These are phyloP conservation scores for Isoetes taiwanensis DNA, from an alignment of 75 land plant species.

Conservation along the genomic window DNA sequence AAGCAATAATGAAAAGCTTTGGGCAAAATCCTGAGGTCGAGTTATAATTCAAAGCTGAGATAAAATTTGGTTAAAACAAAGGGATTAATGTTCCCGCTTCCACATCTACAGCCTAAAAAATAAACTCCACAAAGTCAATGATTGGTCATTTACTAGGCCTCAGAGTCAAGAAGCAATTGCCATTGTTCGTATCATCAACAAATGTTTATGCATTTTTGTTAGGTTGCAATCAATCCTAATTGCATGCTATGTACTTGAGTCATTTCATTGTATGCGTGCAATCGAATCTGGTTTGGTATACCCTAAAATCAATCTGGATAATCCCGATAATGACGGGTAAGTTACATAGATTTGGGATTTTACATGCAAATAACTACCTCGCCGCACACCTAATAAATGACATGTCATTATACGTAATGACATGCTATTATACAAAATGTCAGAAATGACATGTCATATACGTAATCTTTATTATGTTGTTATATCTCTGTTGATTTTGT, in stretches of 20 bases:
- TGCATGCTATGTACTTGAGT: too few relatives aligned
- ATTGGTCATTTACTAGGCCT: constrained; percentile 86
- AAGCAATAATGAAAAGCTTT: constrained; percentile 65
- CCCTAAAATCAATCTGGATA: constrained; percentile 81
- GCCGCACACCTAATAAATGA: too few relatives aligned
- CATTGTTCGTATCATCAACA: constrained; percentile 49
- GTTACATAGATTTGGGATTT: too few relatives aligned
- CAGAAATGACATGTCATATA: too few relatives aligned
- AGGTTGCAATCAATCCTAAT: too few relatives aligned
- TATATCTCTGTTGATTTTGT: neutral
- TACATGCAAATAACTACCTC: too few relatives aligned
- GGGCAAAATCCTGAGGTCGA: constrained; percentile 77
- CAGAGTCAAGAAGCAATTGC: constrained; percentile 95
- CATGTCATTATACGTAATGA: too few relatives aligned
- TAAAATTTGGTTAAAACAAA: too few relatives aligned
- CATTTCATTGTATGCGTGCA: constrained; percentile 35
- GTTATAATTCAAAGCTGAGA: too few relatives aligned
- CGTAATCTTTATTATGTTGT: too few relatives aligned
- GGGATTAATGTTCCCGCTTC: constrained; percentile 1
- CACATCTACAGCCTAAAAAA: constrained; percentile 62
- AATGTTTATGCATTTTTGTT: too few relatives aligned
- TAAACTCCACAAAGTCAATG: constrained; percentile 96
- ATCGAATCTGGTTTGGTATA: constrained; percentile 90
- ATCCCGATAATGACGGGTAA: constrained; percentile 71
- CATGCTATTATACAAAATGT: too few relatives aligned